Evolutionary conservation across 2,329 filamentous ascomycete species (phyloP).

Genomic region (Calonectria pauciramosa): DNA sequence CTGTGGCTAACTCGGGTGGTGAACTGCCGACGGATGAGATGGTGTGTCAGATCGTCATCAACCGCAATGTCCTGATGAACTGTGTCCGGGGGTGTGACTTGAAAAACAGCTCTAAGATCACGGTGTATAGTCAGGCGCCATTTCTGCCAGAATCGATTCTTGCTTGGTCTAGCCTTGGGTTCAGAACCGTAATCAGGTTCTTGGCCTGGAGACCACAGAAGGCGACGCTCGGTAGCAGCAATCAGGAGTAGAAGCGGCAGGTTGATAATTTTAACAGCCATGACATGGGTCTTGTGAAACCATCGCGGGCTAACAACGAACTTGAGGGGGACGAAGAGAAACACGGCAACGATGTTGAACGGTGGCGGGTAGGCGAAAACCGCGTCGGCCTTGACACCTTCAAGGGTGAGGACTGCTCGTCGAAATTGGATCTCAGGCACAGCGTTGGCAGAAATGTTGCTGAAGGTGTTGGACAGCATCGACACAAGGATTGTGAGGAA

Average conservation of each 20-base stretch:
- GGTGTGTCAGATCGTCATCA: slow-evolving; percentile 70
- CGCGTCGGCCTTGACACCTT: slow-evolving; percentile 87
- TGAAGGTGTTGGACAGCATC: slow-evolving; percentile 88
- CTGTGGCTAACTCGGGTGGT: slow-evolving; percentile 52
- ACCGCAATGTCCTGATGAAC: slow-evolving; percentile 69
- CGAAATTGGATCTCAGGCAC: slow-evolving; percentile 89
- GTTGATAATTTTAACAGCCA: slow-evolving; percentile 80
- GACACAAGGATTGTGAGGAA: slow-evolving; percentile 92
- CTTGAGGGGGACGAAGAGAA: slow-evolving; percentile 82
- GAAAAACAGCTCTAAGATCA: slow-evolving; percentile 80
- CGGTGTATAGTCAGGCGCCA: slow-evolving; percentile 79
- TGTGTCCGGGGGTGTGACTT: slow-evolving; percentile 75
- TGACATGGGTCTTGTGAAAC: slow-evolving; percentile 93
- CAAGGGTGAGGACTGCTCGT: slow-evolving; percentile 83
- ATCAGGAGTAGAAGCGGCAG: slow-evolving; percentile 81
- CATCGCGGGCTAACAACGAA: slow-evolving; percentile 83
- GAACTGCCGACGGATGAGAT: slow-evolving; percentile 71
- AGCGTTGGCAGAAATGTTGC: slow-evolving; percentile 81
- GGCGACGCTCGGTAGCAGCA: slow-evolving; percentile 76
- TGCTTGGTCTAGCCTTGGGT: slow-evolving; percentile 41
- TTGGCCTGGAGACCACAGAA: slow-evolving; percentile 68
- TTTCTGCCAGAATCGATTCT: slow-evolving; percentile 73
- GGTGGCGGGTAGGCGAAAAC: slow-evolving; percentile 87
- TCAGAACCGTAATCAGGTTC: slow-evolving; percentile 29
- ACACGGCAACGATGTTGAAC: slow-evolving; percentile 84